phyloP scores from a whole-genome alignment of 1,139 yeast species.

The Lodderomyces jiufengensis region DNA sequence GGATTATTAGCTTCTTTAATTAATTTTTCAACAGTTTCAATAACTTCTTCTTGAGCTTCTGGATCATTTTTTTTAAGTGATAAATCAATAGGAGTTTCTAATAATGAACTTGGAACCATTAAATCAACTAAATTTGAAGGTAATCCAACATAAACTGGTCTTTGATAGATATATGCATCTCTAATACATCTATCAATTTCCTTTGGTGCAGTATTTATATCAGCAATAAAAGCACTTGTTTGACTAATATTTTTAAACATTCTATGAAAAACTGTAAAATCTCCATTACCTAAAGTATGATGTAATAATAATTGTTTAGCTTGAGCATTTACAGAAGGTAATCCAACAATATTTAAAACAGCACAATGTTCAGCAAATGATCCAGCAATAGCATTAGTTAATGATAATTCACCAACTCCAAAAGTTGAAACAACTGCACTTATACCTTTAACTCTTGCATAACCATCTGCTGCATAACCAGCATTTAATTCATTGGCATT shows the following conservation, averaged over 20 bases:
- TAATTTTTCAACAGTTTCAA: slow-evolving; percentile 52
- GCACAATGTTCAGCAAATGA: slow-evolving; percentile 45
- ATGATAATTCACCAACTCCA: slow-evolving; percentile 42
- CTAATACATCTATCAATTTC: slow-evolving; percentile 74
- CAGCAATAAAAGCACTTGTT: slow-evolving; percentile 62
- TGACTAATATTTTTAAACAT: slow-evolving; percentile 64
- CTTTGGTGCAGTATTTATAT: slow-evolving; percentile 60
- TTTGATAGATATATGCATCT: slow-evolving; percentile 67
- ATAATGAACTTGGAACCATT: slow-evolving; percentile 51
- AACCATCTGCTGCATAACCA: slow-evolving; percentile 44
- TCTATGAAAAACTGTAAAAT: slow-evolving; percentile 45
- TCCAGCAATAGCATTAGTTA: slow-evolving; percentile 42
- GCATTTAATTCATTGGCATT: slow-evolving; percentile 45
- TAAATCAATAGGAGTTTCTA: slow-evolving; percentile 65
- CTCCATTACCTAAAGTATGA: slow-evolving; percentile 48
- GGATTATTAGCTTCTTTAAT: slow-evolving; percentile 63
- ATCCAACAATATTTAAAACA: slow-evolving; percentile 39
- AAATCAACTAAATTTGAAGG: slow-evolving; percentile 80
- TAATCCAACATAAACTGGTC: slow-evolving; percentile 80
- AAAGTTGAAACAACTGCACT: slow-evolving; percentile 40
- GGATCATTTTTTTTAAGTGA: slow-evolving; percentile 59
- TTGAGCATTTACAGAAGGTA: slow-evolving; percentile 38
- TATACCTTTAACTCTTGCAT: slow-evolving; percentile 37
- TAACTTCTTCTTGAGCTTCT: slow-evolving; percentile 71
- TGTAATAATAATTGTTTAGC: slow-evolving; percentile 40